Evolutionary conservation across 306 rosid genomes (phyloP).

Genomic region (Cercis canadensis): DNA sequence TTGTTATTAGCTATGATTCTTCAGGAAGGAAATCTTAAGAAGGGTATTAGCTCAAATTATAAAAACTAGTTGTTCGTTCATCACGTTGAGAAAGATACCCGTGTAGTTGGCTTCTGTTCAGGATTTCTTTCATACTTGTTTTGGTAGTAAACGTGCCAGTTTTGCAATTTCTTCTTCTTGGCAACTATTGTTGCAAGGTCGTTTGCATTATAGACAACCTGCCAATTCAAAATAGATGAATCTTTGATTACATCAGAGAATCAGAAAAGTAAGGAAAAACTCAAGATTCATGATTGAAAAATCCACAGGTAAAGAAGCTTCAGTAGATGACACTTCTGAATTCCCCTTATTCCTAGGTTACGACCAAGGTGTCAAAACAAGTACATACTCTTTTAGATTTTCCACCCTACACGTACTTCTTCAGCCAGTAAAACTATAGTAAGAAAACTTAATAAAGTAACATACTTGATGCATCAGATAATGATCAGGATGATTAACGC

Average conservation of each 20-base stretch:
- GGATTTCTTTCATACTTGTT: conserved; percentile 77
- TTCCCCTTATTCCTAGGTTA: neutral
- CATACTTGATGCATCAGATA: conserved; percentile 87
- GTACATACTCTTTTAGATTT: neutral
- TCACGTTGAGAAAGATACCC: conserved; percentile 76
- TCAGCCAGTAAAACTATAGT: neutral
- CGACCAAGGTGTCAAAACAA: conserved; percentile 23
- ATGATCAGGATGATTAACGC: conserved; percentile 88
- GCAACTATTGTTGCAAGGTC: conserved; percentile 71
- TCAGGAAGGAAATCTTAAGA: conserved; percentile 25
- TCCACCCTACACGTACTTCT: conserved; percentile 20
- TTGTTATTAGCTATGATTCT: conserved; percentile 23
- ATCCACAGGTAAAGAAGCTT: conserved; percentile 9
- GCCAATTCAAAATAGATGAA: conserved; percentile 27
- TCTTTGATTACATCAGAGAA: conserved; percentile 17
- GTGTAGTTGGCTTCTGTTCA: conserved; percentile 61
- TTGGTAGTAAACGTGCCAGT: conserved; percentile 77
- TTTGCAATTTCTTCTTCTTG: conserved; percentile 57
- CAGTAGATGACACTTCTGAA: conserved; percentile 12
- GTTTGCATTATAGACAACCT: conserved; percentile 89
- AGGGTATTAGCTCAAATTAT: too few relatives aligned
- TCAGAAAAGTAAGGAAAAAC: neutral
- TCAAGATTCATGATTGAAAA: conserved; percentile 15
- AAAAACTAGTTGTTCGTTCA: too few relatives aligned
- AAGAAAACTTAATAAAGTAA: conserved; percentile 16